Percentiles rank a stretch among this genome's conserved stretches.
phyloP scores from a whole-genome alignment of 2,329 filamentous ascomycete genomes.

The Coniella vitis region DNA sequence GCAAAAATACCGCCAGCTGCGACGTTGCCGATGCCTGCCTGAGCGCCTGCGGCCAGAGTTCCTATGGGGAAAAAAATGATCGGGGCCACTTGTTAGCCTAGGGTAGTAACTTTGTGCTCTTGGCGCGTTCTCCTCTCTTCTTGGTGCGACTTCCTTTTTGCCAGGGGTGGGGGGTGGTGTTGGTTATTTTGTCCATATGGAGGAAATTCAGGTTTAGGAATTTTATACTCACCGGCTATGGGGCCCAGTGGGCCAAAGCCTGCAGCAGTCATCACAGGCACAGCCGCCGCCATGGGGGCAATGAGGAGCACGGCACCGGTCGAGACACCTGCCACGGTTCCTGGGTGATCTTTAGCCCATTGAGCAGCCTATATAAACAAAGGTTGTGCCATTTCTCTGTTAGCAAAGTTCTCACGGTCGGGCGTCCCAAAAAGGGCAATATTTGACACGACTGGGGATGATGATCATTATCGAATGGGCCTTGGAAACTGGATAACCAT shows the following conservation, averaged over 20 bases:
- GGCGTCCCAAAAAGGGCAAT: no score
- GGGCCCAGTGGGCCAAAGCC: constrained; percentile 14
- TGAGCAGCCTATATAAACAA: no score
- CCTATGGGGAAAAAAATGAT: constrained; percentile 12
- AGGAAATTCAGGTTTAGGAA: no score
- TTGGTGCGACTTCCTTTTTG: no score
- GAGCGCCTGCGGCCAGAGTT: constrained; percentile 16
- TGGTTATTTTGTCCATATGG: no score
- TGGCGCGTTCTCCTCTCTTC: no score
- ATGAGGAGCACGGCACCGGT: background rate
- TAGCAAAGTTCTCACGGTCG: no score
- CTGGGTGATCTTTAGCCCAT: background rate
- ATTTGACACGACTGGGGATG: no score
- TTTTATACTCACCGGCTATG: constrained; percentile 9
- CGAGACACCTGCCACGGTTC: background rate
- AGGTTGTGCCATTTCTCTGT: background rate
- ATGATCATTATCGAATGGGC: no score
- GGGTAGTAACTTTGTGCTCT: no score
- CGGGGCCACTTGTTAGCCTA: background rate
- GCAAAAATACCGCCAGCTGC: constrained; percentile 18
- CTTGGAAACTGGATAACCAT: no score
- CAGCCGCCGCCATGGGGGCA: constrained; percentile 12
- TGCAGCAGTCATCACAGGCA: constrained; percentile 4
- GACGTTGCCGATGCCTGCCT: constrained; percentile 16
- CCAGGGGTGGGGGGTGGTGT: background rate